These are phyloP conservation scores for Avena atlantica DNA, from an alignment of 176 grass and related monocot species.

Conservation along the genomic window DNA sequence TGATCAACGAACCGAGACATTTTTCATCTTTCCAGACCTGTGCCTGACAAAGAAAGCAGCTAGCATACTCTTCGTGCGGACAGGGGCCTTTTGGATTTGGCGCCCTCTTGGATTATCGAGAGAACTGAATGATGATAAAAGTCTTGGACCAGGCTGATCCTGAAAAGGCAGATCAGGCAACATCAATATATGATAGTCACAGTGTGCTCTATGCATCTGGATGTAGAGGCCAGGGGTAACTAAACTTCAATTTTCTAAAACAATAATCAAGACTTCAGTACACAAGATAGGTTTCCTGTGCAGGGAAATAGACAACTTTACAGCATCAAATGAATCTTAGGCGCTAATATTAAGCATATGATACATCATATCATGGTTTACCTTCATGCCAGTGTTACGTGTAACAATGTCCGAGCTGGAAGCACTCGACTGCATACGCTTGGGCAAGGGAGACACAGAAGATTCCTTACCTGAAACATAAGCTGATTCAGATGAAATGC, in stretches of 20 bases:
- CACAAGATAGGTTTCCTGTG: not conserved
- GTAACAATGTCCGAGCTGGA: slow-evolving; percentile 41
- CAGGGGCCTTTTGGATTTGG: slow-evolving; percentile 72
- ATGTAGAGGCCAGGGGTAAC: not conserved
- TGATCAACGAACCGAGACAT: slow-evolving; percentile 67
- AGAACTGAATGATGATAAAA: slow-evolving; percentile 66
- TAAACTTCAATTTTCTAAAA: not conserved
- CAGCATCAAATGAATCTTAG: slow-evolving; percentile 25
- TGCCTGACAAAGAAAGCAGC: slow-evolving; percentile 83
- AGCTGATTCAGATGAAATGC: slow-evolving; percentile 24
- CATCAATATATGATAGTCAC: not conserved
- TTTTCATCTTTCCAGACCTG: slow-evolving; percentile 77
- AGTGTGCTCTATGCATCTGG: not conserved
- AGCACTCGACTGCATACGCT: slow-evolving; percentile 44
- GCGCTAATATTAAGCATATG: slow-evolving; percentile 1
- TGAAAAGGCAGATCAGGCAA: slow-evolving; percentile 50
- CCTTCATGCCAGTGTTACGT: slow-evolving; percentile 52
- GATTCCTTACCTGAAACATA: slow-evolving; percentile 64
- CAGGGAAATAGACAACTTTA: not conserved
- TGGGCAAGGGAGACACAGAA: slow-evolving; percentile 43
- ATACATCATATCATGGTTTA: slow-evolving; percentile 44
- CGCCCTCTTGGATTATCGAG: slow-evolving; percentile 66
- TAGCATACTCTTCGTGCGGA: slow-evolving; percentile 76
- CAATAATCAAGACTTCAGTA: not conserved
- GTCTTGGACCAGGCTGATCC: slow-evolving; percentile 55